Base-by-base conservation (phyloP, 2,329 filamentous ascomycete species). In the Phialophora expanda region DNA sequence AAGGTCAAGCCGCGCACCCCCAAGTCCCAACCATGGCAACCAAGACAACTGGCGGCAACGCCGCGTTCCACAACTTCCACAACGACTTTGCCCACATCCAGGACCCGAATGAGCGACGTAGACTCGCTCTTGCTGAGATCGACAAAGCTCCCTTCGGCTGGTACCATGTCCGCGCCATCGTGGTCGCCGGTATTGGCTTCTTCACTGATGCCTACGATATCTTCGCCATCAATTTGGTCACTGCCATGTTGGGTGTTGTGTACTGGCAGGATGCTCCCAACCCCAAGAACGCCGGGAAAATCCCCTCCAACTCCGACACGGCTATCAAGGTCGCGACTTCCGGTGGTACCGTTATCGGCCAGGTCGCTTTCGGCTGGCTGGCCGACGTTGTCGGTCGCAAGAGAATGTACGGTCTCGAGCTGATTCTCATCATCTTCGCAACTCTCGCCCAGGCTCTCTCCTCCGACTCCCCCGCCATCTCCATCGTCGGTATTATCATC, bases 151-250 rank as follows among this genome's bases (percentile, higher is more conserved):
- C 72, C 34, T 74, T 74, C 56, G 73, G 73, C 53, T 94, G 91
- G 90, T 92, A 93, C 76, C 91, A 95, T 75, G 86, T 93, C 65
- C 86, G 91, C 48, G 89, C 91, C 65, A 86, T 91, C 61, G 80
- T 91, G 8, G 91, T 94, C 26, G 91, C 91, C 32, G 91, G 92
- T 73, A 89, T 94, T 68, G 92, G 91, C 72, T 95, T 96, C 86
- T 95, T 95, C 79, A 94, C 91, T 17, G 92, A 94, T 75, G 90
- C 90, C 12, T 94, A 93, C 78, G 89, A 90, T 75, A 91, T 93
- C 80, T 95, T 95, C 77, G 88, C 89, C 74, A 89, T 90, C 72
- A 89, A 88, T 69, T 82, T 92, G 74, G 82, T 90, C 69, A 91
- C 89, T 30, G 84, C 86, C 69, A 92, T 93, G 89, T 77, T 93